Conservation (phyloP, 2,329 filamentous ascomycete genomes). For the Fusarium sp. region DNA sequence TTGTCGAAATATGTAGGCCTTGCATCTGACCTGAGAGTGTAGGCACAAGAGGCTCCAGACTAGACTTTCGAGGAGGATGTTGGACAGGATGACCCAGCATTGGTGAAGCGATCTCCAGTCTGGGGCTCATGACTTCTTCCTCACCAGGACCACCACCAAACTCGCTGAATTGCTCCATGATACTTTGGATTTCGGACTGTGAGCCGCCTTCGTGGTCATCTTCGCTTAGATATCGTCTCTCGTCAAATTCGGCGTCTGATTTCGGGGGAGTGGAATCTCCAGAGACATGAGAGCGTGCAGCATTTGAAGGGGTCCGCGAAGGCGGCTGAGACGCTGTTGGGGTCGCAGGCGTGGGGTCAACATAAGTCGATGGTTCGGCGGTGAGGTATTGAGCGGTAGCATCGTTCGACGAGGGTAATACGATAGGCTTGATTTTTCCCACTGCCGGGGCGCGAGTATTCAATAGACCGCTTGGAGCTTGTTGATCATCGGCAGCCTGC, state of each 20-base stretch:
- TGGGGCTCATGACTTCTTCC: conserved; percentile 92
- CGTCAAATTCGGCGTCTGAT: conserved; percentile 67
- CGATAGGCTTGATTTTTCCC: conserved; percentile 62
- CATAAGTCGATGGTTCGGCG: conserved; percentile 62
- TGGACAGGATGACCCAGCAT: conserved; percentile 74
- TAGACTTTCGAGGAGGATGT: conserved; percentile 87
- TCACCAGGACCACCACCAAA: conserved; percentile 76
- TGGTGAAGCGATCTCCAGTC: conserved; percentile 84
- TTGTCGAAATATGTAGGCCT: conserved; percentile 56
- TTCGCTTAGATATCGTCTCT: conserved; percentile 68
- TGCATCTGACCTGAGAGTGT: conserved; percentile 62
- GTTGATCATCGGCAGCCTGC: conserved; percentile 37
- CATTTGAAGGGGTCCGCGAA: conserved; percentile 69
- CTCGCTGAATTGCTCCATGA: conserved; percentile 95
- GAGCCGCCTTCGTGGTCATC: conserved; percentile 77
- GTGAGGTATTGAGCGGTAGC: conserved; percentile 59
- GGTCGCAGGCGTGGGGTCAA: conserved; percentile 70
- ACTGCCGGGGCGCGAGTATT: conserved; percentile 61
- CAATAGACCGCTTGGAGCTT: conserved; percentile 16
- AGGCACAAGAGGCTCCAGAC: conserved; percentile 78
- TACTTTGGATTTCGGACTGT: conserved; percentile 90
- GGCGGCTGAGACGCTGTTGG: conserved; percentile 67
- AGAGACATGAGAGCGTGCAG: conserved; percentile 61
- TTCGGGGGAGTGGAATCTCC: conserved; percentile 65
- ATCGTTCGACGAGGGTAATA: conserved; percentile 53